Conservation (phyloP, 163 green algal genomes). For the Chloromonas sp. region DNA sequence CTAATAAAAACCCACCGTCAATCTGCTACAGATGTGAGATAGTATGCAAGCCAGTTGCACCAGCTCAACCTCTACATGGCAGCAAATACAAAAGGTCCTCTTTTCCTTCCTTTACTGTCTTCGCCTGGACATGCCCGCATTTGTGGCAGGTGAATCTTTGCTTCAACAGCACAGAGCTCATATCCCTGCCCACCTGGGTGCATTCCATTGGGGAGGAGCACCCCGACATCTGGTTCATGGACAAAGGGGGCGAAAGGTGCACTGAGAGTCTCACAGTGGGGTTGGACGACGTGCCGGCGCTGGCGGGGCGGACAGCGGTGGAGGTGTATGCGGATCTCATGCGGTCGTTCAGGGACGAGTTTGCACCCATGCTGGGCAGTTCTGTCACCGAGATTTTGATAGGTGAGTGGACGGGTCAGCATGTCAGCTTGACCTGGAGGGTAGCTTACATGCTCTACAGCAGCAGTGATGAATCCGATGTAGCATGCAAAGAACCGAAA, state of each 20-base stretch:
- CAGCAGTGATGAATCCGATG: neutral
- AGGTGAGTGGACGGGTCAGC: conserved; percentile 9
- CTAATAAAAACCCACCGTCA: no score
- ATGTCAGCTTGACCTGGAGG: neutral
- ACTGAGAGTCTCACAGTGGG: conserved; percentile 69
- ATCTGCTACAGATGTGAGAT: no score
- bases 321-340: conserved; percentile 56
- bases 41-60: no score
- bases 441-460: no score
- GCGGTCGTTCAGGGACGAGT: conserved; percentile 38
- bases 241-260: conserved; percentile 47
- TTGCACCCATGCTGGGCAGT: conserved; percentile 32
- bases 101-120: no score
- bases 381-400: conserved; percentile 37
- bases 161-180: conserved; percentile 62
- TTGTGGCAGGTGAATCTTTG: conserved; percentile 57
- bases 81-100: no score
- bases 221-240: conserved; percentile 74
- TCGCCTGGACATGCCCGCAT: no score
- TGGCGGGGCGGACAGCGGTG: conserved; percentile 52
- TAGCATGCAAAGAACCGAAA: neutral
- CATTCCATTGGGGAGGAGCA: conserved; percentile 47
- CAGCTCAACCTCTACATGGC: no score
- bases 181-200: conserved; percentile 70
- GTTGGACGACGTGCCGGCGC: conserved; percentile 49